Conservation (phyloP, 2,329 filamentous ascomycete species). For the Colletotrichum coccodes region DNA sequence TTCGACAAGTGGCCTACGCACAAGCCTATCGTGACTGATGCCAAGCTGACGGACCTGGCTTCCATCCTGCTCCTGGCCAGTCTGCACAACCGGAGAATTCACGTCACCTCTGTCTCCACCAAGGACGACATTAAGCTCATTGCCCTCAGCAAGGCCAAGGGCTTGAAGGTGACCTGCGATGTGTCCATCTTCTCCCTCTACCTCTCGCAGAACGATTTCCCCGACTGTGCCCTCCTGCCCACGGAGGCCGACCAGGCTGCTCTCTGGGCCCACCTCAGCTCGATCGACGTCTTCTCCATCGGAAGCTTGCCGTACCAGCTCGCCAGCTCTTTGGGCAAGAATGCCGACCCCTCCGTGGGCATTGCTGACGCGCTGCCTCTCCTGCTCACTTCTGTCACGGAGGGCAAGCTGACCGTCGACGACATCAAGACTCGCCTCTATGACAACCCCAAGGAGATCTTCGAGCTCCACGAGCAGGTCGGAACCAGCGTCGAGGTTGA, state of each 20-base stretch:
- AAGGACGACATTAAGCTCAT: constrained; percentile 84
- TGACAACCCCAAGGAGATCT: constrained; percentile 83
- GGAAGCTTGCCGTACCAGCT: constrained; percentile 83
- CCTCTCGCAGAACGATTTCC: constrained; percentile 76
- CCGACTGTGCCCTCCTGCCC: constrained; percentile 73
- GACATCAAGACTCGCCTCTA: constrained; percentile 78
- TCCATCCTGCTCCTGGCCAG: constrained; percentile 82
- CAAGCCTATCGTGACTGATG: constrained; percentile 85
- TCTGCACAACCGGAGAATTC: constrained; percentile 80
- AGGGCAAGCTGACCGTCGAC: constrained; percentile 78
- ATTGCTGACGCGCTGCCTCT: constrained; percentile 80
- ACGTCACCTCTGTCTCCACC: constrained; percentile 83
- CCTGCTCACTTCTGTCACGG: constrained; percentile 78
- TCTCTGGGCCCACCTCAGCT: constrained; percentile 78
- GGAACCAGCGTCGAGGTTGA: constrained; percentile 80
- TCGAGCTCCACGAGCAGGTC: constrained; percentile 84
- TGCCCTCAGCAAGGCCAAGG: constrained; percentile 81
- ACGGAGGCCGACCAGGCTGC: constrained; percentile 75
- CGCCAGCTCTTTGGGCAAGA: constrained; percentile 63
- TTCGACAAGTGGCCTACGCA: constrained; percentile 81
- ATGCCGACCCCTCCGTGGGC: constrained; percentile 69
- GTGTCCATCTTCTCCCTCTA: constrained; percentile 85
- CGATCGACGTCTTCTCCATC: constrained; percentile 83
- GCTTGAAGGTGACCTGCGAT: constrained; percentile 84
- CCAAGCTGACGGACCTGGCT: constrained; percentile 83